Evolutionary conservation across 2,329 filamentous ascomycete species (phyloP), one percentile per base, ranked within the genome.

Genomic region (Leptographium radiaticola): DNA sequence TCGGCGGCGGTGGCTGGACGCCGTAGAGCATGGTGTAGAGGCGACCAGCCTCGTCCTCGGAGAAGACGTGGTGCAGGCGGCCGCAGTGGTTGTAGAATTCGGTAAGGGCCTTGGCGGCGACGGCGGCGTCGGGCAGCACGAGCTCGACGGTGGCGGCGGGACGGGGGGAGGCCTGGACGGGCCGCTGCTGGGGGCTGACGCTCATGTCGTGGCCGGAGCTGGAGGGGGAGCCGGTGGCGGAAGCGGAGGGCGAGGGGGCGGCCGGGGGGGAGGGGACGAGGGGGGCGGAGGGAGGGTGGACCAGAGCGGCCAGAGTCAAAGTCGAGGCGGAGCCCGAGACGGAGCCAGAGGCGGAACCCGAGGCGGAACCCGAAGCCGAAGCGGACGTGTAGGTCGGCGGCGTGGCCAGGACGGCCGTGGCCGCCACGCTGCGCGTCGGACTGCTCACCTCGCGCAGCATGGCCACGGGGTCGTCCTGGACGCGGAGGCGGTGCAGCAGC

Each of bases 401-500:
- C 13, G 49, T 47, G 45, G 45, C 20, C 12, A 13, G 10, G 5
- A n/a, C n/a, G n/a, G 45, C 4, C 45, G 31, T 6, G 30, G 38
- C 30, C 18, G 40, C 4, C 10, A 40, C 4, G 11, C 51, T 33
- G 7, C 9, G 13, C n/a, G 33, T 13, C 30, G 11, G 6, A 16
- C n/a, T 42, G 47, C 40, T n/a, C 2, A 15, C 47, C 16, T 56
- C 53, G 5, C 57, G 55, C 8, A 56, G 16, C 1, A 59, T 47
- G 12, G 52, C 36, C 1, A 57, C 49, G 0, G 56, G 59, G 40
- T 59, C 57, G 34, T 60, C 56, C 20, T 36, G 55, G 9, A 57
- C 40, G n/a, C 64, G 59, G 46, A 67, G 56, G 13, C 57, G 60
- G 13, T 59, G 59, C 20, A 67, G 49, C 4, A 67, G 43, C 9